Evolutionary conservation across 2,329 filamentous ascomycete genomes (phyloP), one percentile per base, ranked within the genome.

Genomic region (Arthroderma sp.): DNA sequence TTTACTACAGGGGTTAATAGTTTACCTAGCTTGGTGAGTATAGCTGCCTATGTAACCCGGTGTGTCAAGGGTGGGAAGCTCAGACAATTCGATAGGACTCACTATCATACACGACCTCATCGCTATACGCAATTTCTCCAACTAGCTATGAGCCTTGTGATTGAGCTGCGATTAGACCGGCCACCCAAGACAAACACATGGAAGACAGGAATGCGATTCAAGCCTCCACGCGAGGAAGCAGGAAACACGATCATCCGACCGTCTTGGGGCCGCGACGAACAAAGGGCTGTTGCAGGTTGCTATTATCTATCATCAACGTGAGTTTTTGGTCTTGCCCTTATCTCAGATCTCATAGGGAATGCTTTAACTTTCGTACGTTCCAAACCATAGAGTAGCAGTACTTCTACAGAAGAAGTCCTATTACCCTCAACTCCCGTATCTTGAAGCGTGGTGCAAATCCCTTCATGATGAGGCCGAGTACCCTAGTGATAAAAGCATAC

Each of bases 301-400:
- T 71, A 65, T 48, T 68, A 66, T 47, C 52, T 70, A 8, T 62
- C 64, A 7, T 66, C 65, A 4, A 59, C 60, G 66, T 67, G 51
- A 48, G 61, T 56, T 10, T 4, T 8, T 28, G 5, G 5, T 5
- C 27, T 30, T 22, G 15, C 15, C 15, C 15, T 22, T 22, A 22
- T 8, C 15, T 36, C 22, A 30, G 10, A n/a, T 9, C 22, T 39
- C 28, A 9, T 9, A 22, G 5, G 8, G 9, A 39, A 39, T 15
- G 8, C 15, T 27, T 27, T n/a, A 10, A 1, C 28, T 39, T n/a
- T 34, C 15, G 15, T 38, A 30, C 36, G 40, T 3, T 32, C 4
- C 6, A 5, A 4, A 15, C 29, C 29, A 40, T 41, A 67, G 61
- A 8, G 56, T 63, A 27, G 57, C 63, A 4, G 55, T 60, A 38